phyloP scores from a whole-genome alignment of 495 filamentous ascomycete genomes.

The Penicillium waksmanii region DNA sequence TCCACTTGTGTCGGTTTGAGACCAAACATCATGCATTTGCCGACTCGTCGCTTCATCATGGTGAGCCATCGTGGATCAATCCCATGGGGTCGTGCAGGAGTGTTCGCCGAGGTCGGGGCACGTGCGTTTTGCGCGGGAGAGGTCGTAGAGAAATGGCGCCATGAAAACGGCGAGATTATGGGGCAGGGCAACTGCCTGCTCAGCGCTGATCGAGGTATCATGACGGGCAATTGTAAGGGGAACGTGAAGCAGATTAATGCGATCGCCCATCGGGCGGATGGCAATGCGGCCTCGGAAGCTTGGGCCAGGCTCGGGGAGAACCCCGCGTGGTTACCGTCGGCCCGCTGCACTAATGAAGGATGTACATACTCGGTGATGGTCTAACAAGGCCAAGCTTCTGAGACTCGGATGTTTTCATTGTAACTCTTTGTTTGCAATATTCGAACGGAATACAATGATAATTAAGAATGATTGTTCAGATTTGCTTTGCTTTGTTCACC shows the following conservation, averaged over 20 bases:
- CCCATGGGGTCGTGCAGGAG: slow-evolving; percentile 35
- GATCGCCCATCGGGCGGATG: slow-evolving; percentile 3
- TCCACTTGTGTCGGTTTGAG: slow-evolving; percentile 60
- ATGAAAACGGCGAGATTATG: not conserved
- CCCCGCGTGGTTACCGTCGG: slow-evolving; percentile 22
- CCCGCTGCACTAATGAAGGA: not conserved
- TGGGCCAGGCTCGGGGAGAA: slow-evolving; percentile 27
- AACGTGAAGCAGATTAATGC: slow-evolving; percentile 6
- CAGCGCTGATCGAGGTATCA: slow-evolving; percentile 25
- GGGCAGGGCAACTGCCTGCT: slow-evolving; percentile 24
- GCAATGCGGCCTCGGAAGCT: slow-evolving; percentile 27
- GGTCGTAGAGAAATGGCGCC: slow-evolving; percentile 32
- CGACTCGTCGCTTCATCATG: slow-evolving; percentile 72
- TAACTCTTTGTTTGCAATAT: not conserved
- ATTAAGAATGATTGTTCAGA: too few relatives aligned
- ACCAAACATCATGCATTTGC: slow-evolving; percentile 83
- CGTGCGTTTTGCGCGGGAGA: slow-evolving; percentile 19
- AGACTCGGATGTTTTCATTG: too few relatives aligned
- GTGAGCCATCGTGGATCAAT: slow-evolving; percentile 73
- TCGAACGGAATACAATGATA: too few relatives aligned
- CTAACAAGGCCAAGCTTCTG: not conserved
- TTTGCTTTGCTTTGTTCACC: too few relatives aligned
- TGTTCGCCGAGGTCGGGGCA: slow-evolving; percentile 16
- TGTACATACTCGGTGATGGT: too few relatives aligned
- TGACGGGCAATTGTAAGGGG: slow-evolving; percentile 15